Evolutionary conservation across 202 grass and related monocot species (phyloP), one percentile per base, ranked within the genome.

Genomic region (Panicum virgatum): DNA sequence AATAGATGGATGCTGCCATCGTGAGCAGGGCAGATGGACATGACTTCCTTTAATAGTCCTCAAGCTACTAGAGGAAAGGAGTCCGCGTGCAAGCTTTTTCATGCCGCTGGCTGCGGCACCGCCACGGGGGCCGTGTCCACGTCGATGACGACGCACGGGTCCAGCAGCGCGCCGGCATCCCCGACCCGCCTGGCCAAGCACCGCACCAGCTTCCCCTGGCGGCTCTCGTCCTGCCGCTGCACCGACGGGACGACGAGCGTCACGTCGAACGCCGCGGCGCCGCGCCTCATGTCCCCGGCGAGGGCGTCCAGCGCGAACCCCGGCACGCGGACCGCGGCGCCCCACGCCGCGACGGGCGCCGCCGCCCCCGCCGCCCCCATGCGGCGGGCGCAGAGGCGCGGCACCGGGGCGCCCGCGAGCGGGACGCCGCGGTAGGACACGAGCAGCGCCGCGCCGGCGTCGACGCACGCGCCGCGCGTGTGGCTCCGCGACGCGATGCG

Each of bases 301-400:
- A 80, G 78, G 50, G 16, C 27, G 16, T 69, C 78, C 64, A 68
- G 48, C 50, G 15, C 38, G 78, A 58, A 58, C 44, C 44, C 44
- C 44, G 44, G 44, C 44, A 46, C 44, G 44, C 11, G 44, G 44
- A 46, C 78, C 37, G 46, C 51, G 48, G 22, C 6, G 4, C 78
- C 78, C 64, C 51, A 68, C 51, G 51, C 65, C 4, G 45, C 53
- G n/a, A n/a, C 47, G 3, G n/a, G 12, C 64, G 2, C 0, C 0
- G 39, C 63, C 12, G 12, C 14, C 63, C 44, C 19, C 22, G 9
- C 6, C 13, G 51, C 5, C 16, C 1, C 0, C 19, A 0, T 0
- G 4, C 5, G 9, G 5, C 19, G 1, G 7, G 34, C 58, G 58
- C 32, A 38, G 32, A 38, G 61, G 4, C 1, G 52, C 20, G 52